These are phyloP conservation scores for Trichosanthes cucumerina DNA, from an alignment of 306 rosid genomes.

Conservation along the genomic window DNA sequence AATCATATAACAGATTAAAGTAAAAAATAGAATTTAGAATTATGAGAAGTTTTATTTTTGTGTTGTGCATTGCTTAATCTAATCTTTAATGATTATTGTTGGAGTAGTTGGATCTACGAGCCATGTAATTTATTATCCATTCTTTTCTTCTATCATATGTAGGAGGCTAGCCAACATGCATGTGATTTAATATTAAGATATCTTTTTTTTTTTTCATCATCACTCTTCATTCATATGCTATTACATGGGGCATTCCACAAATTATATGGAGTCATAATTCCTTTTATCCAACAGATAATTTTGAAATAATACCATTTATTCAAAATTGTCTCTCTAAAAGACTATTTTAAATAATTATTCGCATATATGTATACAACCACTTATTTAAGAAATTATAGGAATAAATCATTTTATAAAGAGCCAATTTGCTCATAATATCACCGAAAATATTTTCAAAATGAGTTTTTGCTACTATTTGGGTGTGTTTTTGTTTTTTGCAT, in stretches of 20 bases:
- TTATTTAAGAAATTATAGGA: not conserved
- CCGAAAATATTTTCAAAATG: not conserved
- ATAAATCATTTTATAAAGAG: not conserved
- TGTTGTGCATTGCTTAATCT: not conserved
- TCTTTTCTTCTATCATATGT: not conserved
- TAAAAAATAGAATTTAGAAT: not conserved
- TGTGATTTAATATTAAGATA: not conserved
- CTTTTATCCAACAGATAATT: not conserved
- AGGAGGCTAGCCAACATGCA: not conserved
- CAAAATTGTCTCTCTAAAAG: not conserved
- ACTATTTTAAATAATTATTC: not conserved
- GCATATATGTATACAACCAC: not conserved
- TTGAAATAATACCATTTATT: not conserved
- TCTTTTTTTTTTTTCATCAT: not conserved
- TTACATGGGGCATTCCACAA: not conserved
- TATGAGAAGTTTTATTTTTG: not conserved
- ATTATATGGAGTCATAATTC: not conserved
- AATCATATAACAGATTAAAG: not conserved
- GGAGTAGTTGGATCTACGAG: not conserved
- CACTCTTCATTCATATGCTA: not conserved
- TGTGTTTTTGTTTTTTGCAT: not conserved
- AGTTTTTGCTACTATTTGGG: not conserved
- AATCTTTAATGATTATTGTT: not conserved
- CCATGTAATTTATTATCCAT: not conserved
- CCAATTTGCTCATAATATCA: not conserved